These are phyloP conservation scores for Tetrapyrgos nigripes DNA, from an alignment of 1,284 basidiomycete species.

Conservation along the genomic window DNA sequence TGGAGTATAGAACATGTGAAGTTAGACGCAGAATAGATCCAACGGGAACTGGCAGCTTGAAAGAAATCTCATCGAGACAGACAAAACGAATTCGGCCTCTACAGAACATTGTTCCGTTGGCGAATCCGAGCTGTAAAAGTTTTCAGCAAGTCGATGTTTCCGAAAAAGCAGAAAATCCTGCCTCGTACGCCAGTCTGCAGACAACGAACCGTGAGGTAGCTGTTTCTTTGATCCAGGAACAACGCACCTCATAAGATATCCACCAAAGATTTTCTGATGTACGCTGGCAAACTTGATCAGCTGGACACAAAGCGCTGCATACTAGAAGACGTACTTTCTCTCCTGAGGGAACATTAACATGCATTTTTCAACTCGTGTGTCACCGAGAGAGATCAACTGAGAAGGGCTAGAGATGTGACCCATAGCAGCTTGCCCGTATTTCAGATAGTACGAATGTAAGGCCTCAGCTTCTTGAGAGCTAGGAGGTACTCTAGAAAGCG, in stretches of 20 bases:
- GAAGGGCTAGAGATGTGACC: slow-evolving; percentile 20
- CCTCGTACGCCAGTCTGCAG: slow-evolving; percentile 68
- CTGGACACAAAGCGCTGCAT: neutral
- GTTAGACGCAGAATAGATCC: slow-evolving; percentile 79
- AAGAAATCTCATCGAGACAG: slow-evolving; percentile 81
- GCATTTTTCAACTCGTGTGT: slow-evolving; percentile 69
- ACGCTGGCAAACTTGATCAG: slow-evolving; percentile 48
- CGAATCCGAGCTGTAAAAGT: slow-evolving; percentile 69
- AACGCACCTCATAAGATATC: slow-evolving; percentile 55
- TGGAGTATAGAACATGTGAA: slow-evolving; percentile 72
- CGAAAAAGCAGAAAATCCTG: slow-evolving; percentile 24
- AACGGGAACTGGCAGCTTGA: slow-evolving; percentile 82
- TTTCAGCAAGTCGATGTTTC: neutral
- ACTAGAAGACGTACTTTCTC: slow-evolving; percentile 61
- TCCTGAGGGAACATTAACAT: slow-evolving; percentile 89
- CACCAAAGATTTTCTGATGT: slow-evolving; percentile 84
- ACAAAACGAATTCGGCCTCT: slow-evolving; percentile 74
- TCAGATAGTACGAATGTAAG: slow-evolving; percentile 73
- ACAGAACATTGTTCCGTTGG: slow-evolving; percentile 76
- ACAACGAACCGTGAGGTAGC: neutral
- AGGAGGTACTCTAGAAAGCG: slow-evolving; percentile 76
- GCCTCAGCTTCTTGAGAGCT: slow-evolving; percentile 69
- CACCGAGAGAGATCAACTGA: slow-evolving; percentile 71
- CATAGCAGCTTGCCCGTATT: slow-evolving; percentile 46
- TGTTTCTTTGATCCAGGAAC: neutral